phyloP scores from a whole-genome alignment of 345 rosid species.

The Salix brachista region DNA sequence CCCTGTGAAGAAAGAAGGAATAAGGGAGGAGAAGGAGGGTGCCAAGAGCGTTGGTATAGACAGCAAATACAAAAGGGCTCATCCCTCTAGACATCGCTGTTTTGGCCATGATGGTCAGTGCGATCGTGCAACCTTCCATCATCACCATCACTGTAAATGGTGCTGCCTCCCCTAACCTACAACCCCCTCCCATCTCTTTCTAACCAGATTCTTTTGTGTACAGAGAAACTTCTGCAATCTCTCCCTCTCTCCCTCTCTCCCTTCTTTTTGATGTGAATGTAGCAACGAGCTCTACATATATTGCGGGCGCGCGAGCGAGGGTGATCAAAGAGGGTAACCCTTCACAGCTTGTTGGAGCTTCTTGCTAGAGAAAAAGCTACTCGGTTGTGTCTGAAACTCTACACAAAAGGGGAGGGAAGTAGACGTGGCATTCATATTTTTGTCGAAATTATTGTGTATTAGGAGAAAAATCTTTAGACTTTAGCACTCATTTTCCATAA shows the following conservation, averaged over 20 bases:
- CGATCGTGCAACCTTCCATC: conserved; percentile 73
- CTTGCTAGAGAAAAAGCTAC: conserved; percentile 56
- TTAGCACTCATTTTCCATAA: neutral
- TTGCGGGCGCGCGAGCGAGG: neutral
- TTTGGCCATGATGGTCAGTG: conserved; percentile 62
- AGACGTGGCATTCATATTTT: conserved; percentile 18
- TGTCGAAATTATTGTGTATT: conserved; percentile 4
- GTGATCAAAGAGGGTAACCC: conserved; percentile 31
- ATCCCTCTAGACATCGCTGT: conserved; percentile 57
- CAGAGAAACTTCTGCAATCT: neutral
- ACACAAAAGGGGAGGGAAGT: conserved; percentile 22
- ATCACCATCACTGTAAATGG: conserved; percentile 58
- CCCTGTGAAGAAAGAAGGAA: conserved; percentile 53
- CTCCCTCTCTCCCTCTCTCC: neutral
- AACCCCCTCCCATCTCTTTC: conserved; percentile 20
- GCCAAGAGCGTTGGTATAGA: conserved; percentile 57
- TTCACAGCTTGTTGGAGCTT: conserved; percentile 45
- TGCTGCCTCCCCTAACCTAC: conserved; percentile 27
- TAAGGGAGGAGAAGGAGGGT: conserved; percentile 58
- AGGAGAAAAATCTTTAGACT: neutral
- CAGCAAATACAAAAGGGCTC: conserved; percentile 77
- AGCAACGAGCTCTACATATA: neutral
- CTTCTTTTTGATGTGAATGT: neutral
- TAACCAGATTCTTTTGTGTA: neutral
- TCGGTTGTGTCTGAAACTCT: conserved; percentile 41